Evolutionary conservation across 306 rosid genomes (phyloP).

Genomic region (Medicago truncatula): MtrunA17r5.0-ANR NC_053045.1:38419501-38420000

Average conservation of each 20-base stretch:
- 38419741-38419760: background rate
- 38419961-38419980: conserved; percentile 62
- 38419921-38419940: conserved; percentile 74
- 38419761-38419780: background rate
- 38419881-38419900: background rate
- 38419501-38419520: conserved; percentile 25
- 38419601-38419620: conserved; percentile 49
- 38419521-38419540: conserved; percentile 48
- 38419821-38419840: background rate
- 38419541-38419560: conserved; percentile 66
- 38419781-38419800: background rate
- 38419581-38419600: conserved; percentile 68
- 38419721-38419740: conserved; percentile 10
- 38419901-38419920: conserved; percentile 22
- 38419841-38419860: no score
- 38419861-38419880: no score
- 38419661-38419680: background rate
- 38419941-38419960: conserved; percentile 63
- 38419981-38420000: conserved; percentile 69
- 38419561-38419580: conserved; percentile 34
- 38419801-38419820: background rate
- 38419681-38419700: background rate
- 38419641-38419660: conserved; percentile 44
- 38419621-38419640: conserved; percentile 44
- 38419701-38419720: conserved; percentile 29